Base-by-base conservation (phyloP, 2,329 filamentous ascomycete genomes). In the Zopfia rhizophila region DNA sequence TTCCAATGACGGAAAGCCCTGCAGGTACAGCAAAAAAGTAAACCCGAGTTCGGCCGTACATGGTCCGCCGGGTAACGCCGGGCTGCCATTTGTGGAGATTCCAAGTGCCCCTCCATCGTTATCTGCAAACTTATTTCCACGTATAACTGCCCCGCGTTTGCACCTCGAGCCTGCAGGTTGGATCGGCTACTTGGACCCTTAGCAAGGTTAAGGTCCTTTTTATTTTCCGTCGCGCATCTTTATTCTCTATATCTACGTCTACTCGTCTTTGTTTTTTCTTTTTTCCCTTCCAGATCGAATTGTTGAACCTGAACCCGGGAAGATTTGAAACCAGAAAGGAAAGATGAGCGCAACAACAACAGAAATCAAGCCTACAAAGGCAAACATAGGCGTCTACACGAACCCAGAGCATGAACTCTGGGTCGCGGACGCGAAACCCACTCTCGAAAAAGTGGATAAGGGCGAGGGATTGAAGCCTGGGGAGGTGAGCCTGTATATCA, bases 331-430 rank as follows among this genome's bases (percentile, higher is more conserved):
- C 25, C 3, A 4, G 14, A 32, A 25, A 46, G 16, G 5, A 24
- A 47, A 55, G 37, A 70, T 68, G 65, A 66, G 61, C 48, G 47
- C 69, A 25, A 64, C 58, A 17, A 55, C 52, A 8, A 70, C 76
- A 11, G 63, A 73, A 37, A 66, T 76, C 38, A 72, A 76, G 70
- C 75, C 81, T 33, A 77, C 82, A 47, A 94, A 95, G 81, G 77
- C 89, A 46, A 97, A 97, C 76, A 95, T 97, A 69, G 93, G 91
- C 61, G 91, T 97, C 58, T 97, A 89, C 81, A 97, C 93, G 39
- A 96, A 97, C 77, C 91, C 93, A 13, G 83, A 85, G 47, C 93
- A 97, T 72, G 89, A 96, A 50, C 80, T 97, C 40, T 97, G 92
- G 90, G 84, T 97, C 51, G 88, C 82, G 45, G 86, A 90, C 56